These are phyloP conservation scores for Coemansia sp. DNA, from an alignment of 192 early-diverging fungal species.

Conservation along the genomic window DNA sequence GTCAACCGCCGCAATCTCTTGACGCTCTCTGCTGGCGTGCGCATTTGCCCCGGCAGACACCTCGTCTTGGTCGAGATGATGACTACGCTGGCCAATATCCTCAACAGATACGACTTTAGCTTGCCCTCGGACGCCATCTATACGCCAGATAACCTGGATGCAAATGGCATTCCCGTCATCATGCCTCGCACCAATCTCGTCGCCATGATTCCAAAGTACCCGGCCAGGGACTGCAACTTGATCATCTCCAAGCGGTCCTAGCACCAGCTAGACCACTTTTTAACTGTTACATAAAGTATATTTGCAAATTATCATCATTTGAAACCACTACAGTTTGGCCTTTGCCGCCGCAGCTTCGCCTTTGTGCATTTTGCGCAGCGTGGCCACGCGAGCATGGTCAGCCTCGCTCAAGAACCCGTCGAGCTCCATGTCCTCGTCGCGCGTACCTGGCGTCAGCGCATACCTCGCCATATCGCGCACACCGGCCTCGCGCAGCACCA, in stretches of 20 bases:
- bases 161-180: slow-evolving; percentile 17
- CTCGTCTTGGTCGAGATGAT: slow-evolving; percentile 41
- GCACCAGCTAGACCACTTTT: not conserved
- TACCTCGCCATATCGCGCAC: slow-evolving; percentile 72
- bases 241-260: slow-evolving; percentile 18
- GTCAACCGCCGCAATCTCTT: slow-evolving; percentile 30
- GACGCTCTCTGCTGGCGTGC: slow-evolving; percentile 38
- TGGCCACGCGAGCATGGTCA: slow-evolving; percentile 2
- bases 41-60: slow-evolving; percentile 37
- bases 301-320: not conserved
- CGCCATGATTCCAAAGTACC: slow-evolving; percentile 37
- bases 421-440: slow-evolving; percentile 56
- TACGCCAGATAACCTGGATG: slow-evolving; percentile 17
- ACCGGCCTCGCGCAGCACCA: slow-evolving; percentile 67
- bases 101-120: slow-evolving; percentile 36
- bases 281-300: not conserved
- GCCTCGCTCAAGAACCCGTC: slow-evolving; percentile 63
- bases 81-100: slow-evolving; percentile 41
- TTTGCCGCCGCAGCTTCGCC: not conserved
- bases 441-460: slow-evolving; percentile 57
- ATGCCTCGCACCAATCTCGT: slow-evolving; percentile 39
- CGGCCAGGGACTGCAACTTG: slow-evolving; percentile 30
- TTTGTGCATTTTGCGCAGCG: slow-evolving; percentile 5
- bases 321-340: not conserved
- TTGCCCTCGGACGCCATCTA: slow-evolving; percentile 23